Conservation (phyloP, 225 moss, liverwort and hornwort genomes). For the Physcomitrium patens region DNA sequence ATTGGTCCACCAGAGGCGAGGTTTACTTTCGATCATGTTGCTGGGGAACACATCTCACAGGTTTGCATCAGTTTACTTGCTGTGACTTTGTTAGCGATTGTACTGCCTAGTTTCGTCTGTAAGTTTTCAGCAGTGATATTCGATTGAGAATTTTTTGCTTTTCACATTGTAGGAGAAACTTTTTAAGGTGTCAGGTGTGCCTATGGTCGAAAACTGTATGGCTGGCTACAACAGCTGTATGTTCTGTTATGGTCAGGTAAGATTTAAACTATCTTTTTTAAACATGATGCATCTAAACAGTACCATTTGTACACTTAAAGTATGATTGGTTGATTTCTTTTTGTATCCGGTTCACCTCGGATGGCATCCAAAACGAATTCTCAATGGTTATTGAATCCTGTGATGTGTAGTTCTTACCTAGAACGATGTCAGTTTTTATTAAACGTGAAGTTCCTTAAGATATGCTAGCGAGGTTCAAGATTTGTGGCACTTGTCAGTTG, state of each 20-base stretch:
- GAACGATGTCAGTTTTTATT: too few relatives aligned
- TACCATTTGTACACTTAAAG: neutral
- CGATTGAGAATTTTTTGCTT: constrained; percentile 20
- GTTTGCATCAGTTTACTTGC: constrained; percentile 39
- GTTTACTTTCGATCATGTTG: constrained; percentile 98
- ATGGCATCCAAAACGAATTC: neutral
- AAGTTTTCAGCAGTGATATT: neutral
- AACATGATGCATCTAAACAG: constrained; percentile 1
- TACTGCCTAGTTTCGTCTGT: neutral
- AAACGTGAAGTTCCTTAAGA: neutral
- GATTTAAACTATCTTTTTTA: neutral
- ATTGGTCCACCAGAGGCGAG: constrained; percentile 90
- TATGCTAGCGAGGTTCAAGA: neutral
- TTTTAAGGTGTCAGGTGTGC: constrained; percentile 85
- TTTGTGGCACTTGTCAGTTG: neutral
- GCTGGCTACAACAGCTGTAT: constrained; percentile 98
- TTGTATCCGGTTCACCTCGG: neutral
- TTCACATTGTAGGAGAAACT: constrained; percentile 68
- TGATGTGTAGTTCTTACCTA: neutral
- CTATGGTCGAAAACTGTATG: constrained; percentile 99
- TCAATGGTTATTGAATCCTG: neutral
- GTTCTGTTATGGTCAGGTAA: constrained; percentile 96
- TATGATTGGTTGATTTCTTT: neutral
- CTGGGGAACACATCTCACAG: constrained; percentile 88
- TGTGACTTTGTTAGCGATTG: neutral